These are phyloP conservation scores for Nannochloris sp. DNA, from an alignment of 139 green algal species.

Conservation along the genomic window DNA sequence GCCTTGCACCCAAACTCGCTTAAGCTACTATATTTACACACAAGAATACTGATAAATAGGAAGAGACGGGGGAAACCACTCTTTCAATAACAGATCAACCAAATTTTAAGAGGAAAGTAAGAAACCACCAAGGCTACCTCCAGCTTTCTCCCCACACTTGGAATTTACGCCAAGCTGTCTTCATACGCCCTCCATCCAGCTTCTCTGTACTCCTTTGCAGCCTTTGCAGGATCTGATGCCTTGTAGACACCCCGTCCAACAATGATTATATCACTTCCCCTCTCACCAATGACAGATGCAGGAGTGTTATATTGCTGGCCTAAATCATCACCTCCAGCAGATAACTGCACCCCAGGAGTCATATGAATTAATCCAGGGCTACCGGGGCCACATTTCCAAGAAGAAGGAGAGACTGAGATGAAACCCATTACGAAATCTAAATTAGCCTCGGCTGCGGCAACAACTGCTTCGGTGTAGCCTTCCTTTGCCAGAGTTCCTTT, in stretches of 20 bases:
- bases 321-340: constrained; percentile 78
- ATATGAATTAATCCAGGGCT: constrained; percentile 90
- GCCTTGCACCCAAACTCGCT: no score
- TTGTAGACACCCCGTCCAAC: constrained; percentile 70
- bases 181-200: constrained; percentile 90
- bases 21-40: no score
- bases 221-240: constrained; percentile 51
- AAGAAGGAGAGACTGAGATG: constrained; percentile 83
- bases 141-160: no score
- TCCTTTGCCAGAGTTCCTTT: constrained; percentile 86
- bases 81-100: no score
- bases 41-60: no score
- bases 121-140: no score
- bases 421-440: constrained; percentile 99
- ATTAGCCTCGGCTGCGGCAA: constrained; percentile 62
- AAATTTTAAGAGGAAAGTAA: no score
- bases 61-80: no score
- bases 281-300: constrained; percentile 61
- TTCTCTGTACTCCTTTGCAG: constrained; percentile 73
- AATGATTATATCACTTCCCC: constrained; percentile 96
- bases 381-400: constrained; percentile 55
- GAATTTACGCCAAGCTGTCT: constrained; percentile 22
- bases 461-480: constrained; percentile 81
- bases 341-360: constrained; percentile 95
- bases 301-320: constrained; percentile 99